These are phyloP conservation scores for Phytophthora sansomeana DNA, from an alignment of 352 stramenopile genomes.

Conservation along the genomic window DNA sequence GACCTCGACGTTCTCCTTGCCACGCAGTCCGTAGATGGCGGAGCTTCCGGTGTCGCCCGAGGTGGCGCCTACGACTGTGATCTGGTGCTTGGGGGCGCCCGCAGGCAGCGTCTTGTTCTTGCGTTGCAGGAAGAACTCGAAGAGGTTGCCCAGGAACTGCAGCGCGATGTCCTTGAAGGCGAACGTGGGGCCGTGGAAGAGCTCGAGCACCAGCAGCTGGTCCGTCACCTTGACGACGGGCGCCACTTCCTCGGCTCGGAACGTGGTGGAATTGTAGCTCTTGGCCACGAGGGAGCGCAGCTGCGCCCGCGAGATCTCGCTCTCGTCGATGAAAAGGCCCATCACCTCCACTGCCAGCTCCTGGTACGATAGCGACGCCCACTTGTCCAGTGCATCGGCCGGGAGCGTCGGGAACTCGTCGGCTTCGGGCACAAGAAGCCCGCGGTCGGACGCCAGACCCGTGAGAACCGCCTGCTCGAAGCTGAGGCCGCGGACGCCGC, in stretches of 20 bases:
- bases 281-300: conserved; percentile 93
- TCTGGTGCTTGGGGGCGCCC: conserved; percentile 67
- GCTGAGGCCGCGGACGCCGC: conserved; percentile 78
- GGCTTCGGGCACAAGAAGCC: conserved; percentile 84
- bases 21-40: conserved; percentile 98
- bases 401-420: conserved; percentile 83
- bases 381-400: conserved; percentile 70
- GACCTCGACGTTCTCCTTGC: conserved; percentile 97
- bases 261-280: conserved; percentile 93
- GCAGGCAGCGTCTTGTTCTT: conserved; percentile 78
- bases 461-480: conserved; percentile 91
- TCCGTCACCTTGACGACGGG: conserved; percentile 93
- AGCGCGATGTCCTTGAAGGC: conserved; percentile 99
- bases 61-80: conserved; percentile 98
- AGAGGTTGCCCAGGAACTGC: conserved; percentile 99
- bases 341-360: conserved; percentile 96
- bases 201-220: conserved; percentile 94
- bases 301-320: conserved; percentile 93
- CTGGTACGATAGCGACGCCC: conserved; percentile 94
- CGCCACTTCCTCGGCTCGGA: conserved; percentile 94
- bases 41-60: conserved; percentile 98
- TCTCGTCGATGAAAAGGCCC: conserved; percentile 95
- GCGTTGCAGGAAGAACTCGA: conserved; percentile 98
- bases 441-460: conserved; percentile 83
- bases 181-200: conserved; percentile 99